Conservation (phyloP, 176 grass and related monocot genomes). For the Themeda triandra region DNA sequence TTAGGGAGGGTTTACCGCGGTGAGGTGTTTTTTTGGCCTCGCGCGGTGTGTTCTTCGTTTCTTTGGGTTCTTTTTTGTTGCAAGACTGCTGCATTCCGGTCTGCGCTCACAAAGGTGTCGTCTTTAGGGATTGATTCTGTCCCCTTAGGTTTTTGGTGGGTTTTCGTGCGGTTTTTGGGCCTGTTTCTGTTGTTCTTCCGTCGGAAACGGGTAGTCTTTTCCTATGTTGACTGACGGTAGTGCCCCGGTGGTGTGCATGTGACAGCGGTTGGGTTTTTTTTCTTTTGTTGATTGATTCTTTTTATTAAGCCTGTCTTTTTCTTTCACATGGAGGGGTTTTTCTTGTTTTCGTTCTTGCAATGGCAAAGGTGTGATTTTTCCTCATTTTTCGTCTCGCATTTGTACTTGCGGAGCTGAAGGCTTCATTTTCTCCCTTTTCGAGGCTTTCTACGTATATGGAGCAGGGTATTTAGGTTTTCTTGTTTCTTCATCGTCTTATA, state of each 20-base stretch:
- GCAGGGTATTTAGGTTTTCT: not conserved
- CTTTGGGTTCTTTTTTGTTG: not conserved
- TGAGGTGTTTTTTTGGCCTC: not conserved
- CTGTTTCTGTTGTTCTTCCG: not conserved
- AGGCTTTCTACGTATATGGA: not conserved
- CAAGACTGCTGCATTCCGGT: conserved; percentile 30
- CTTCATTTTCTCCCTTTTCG: not conserved
- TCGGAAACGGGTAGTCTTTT: not conserved
- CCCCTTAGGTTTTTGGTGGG: not conserved
- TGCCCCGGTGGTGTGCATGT: not conserved
- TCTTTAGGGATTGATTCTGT: not conserved
- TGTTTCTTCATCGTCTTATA: not conserved
- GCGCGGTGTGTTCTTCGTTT: not conserved
- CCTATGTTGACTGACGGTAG: not conserved
- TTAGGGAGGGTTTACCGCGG: not conserved
- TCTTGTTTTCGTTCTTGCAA: not conserved
- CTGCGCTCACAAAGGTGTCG: not conserved
- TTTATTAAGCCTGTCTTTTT: not conserved
- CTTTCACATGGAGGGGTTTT: not conserved
- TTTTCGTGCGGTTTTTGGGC: not conserved
- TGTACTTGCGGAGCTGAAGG: not conserved
- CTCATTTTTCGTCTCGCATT: not conserved
- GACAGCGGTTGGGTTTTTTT: not conserved
- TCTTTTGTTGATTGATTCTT: not conserved
- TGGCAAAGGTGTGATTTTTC: not conserved